These are phyloP conservation scores for Dentipellis sp. DNA, from an alignment of 768 basidiomycete genomes.

Conservation along the genomic window DNA sequence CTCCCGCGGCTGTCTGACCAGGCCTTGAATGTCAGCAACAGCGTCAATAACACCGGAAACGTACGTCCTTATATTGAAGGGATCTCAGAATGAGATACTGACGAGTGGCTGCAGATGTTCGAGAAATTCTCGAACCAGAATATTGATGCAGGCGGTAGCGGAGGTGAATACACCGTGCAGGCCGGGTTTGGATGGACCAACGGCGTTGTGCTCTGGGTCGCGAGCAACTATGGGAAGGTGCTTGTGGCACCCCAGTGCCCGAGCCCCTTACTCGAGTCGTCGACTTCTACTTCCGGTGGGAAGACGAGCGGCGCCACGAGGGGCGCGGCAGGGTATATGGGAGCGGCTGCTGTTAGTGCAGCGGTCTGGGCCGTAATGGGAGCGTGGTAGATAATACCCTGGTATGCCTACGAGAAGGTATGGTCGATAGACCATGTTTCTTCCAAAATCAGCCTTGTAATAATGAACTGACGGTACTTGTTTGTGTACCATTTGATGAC, in stretches of 20 bases:
- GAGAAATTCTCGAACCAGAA: conserved; percentile 81
- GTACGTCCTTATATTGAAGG: conserved; percentile 31
- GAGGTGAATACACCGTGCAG: conserved; percentile 82
- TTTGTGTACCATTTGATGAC: too few species aligned
- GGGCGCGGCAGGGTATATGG: background rate
- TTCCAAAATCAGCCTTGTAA: background rate
- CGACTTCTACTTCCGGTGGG: background rate
- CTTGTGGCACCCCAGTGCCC: conserved; percentile 63
- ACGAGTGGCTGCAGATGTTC: conserved; percentile 50
- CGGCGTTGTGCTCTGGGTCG: conserved; percentile 69
- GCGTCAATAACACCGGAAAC: conserved; percentile 61
- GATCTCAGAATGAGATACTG: background rate
- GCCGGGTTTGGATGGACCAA: conserved; percentile 90
- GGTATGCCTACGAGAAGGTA: background rate
- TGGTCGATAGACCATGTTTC: background rate
- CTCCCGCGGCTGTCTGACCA: conserved; percentile 60
- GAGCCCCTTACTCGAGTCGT: conserved; percentile 10
- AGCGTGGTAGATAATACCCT: background rate
- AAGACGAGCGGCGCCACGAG: background rate
- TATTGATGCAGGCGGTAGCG: conserved; percentile 68
- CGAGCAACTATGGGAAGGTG: conserved; percentile 51
- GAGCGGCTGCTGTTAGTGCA: background rate
- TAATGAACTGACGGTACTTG: background rate
- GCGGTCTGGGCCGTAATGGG: background rate
- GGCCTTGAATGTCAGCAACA: conserved; percentile 62